These are phyloP conservation scores for Davidsoniella eucalypti DNA, from an alignment of 2,329 filamentous ascomycete species.

Conservation along the genomic window DNA sequence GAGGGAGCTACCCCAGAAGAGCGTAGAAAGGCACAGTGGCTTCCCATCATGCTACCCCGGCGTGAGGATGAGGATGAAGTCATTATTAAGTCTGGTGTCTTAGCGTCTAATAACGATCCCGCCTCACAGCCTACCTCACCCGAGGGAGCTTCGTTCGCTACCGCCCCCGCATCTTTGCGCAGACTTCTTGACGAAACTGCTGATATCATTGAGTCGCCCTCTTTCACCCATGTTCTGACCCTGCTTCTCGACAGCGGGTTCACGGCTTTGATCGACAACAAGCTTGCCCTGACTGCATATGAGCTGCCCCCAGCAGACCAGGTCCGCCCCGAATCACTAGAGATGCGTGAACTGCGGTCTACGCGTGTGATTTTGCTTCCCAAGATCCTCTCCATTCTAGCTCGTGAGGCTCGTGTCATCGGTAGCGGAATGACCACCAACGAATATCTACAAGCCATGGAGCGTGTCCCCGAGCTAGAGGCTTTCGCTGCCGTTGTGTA, in stretches of 20 bases:
- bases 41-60: slow-evolving; percentile 68
- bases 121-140: not conserved
- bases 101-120: slow-evolving; percentile 27
- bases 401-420: slow-evolving; percentile 77
- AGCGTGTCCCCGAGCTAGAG: slow-evolving; percentile 58
- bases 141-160: slow-evolving; percentile 17
- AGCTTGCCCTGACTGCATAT: slow-evolving; percentile 65
- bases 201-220: slow-evolving; percentile 85
- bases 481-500: slow-evolving; percentile 79
- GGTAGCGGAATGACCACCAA: slow-evolving; percentile 55
- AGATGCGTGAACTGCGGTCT: slow-evolving; percentile 25
- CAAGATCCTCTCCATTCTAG: slow-evolving; percentile 76
- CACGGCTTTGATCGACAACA: slow-evolving; percentile 64
- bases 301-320: slow-evolving; percentile 26
- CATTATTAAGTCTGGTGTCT: slow-evolving; percentile 70
- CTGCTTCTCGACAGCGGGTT: slow-evolving; percentile 79
- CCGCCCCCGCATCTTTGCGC: slow-evolving; percentile 38
- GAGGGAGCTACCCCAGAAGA: slow-evolving; percentile 43
- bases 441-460: slow-evolving; percentile 58
- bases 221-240: slow-evolving; percentile 73
- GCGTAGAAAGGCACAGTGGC: slow-evolving; percentile 45
- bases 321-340: slow-evolving; percentile 7
- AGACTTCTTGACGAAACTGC: slow-evolving; percentile 88
- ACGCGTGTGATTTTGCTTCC: slow-evolving; percentile 58
- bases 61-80: slow-evolving; percentile 65